A percentile compares a stretch with the other conserved stretches of the same genome.
These are phyloP conservation scores for Suhomyces bokatorum DNA, from an alignment of 1,139 yeast genomes.

Conservation along the genomic window DNA sequence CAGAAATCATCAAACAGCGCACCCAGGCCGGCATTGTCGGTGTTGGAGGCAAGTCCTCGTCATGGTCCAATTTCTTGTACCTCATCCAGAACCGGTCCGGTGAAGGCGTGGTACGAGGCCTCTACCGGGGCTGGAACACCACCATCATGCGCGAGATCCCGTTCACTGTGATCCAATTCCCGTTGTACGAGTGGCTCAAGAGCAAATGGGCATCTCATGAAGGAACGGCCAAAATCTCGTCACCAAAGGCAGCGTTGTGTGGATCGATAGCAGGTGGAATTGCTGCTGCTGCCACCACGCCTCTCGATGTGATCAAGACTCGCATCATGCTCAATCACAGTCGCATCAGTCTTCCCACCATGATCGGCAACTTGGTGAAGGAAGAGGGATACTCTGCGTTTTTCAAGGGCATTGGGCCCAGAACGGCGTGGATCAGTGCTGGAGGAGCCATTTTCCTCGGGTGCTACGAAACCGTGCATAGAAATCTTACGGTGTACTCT, in stretches of 20 bases:
- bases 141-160: slow-evolving; percentile 95
- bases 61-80: slow-evolving; percentile 63
- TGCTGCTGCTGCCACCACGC: slow-evolving; percentile 94
- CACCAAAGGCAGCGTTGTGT: slow-evolving; percentile 84
- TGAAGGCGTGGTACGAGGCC: slow-evolving; percentile 74
- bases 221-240: slow-evolving; percentile 43
- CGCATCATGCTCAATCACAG: slow-evolving; percentile 75
- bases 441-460: slow-evolving; percentile 98
- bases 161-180: slow-evolving; percentile 92
- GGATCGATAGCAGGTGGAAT: slow-evolving; percentile 94
- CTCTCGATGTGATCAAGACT: slow-evolving; percentile 89
- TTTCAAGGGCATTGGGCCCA: slow-evolving; percentile 83
- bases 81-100: slow-evolving; percentile 60
- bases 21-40: slow-evolving; percentile 68
- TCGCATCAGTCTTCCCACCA: slow-evolving; percentile 45
- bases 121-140: slow-evolving; percentile 91
- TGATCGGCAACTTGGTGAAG: slow-evolving; percentile 49
- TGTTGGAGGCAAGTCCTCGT: slow-evolving; percentile 56
- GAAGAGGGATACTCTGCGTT: slow-evolving; percentile 75
- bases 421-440: slow-evolving; percentile 96
- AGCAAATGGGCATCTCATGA: slow-evolving; percentile 43
- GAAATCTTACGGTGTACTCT: slow-evolving; percentile 15
- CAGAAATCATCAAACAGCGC: slow-evolving; percentile 92
- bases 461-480: slow-evolving; percentile 74
- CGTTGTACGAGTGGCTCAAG: slow-evolving; percentile 84